phyloP scores from a whole-genome alignment of 1,139 yeast genomes.

The Hemisphaericaspora xylofermentans region DNA sequence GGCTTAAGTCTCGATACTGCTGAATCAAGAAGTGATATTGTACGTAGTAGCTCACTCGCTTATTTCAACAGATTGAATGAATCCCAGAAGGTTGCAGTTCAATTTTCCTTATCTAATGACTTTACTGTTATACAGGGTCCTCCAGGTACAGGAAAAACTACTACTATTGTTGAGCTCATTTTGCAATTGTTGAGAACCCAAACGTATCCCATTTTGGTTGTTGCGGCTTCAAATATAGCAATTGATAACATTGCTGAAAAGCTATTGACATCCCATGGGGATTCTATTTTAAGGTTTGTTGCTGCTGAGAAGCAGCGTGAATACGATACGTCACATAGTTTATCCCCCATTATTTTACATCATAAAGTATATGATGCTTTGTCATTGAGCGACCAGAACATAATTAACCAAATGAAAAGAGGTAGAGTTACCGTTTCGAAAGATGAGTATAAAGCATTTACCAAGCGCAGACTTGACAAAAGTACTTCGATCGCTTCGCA shows the following conservation, averaged over 20 bases:
- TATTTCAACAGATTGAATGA: conserved; percentile 53
- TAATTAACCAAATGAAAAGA: conserved; percentile 39
- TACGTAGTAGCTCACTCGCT: conserved; percentile 53
- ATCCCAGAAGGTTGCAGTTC: conserved; percentile 67
- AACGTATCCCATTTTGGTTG: conserved; percentile 66
- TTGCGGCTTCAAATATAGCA: conserved; percentile 75
- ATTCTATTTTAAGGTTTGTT: conserved; percentile 57
- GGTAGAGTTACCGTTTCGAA: conserved; percentile 28
- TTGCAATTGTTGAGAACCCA: conserved; percentile 56
- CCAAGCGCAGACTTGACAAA: conserved; percentile 40
- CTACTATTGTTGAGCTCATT: conserved; percentile 65
- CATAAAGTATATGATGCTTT: conserved; percentile 54
- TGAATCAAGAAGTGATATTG: conserved; percentile 57
- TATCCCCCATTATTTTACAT: conserved; percentile 62
- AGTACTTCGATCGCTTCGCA: conserved; percentile 43
- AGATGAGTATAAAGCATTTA: conserved; percentile 46
- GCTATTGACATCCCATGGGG: conserved; percentile 46
- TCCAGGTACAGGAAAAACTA: conserved; percentile 70
- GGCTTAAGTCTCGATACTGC: no score
- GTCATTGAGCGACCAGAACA: conserved; percentile 43
- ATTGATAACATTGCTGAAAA: conserved; percentile 77
- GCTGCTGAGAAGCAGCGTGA: conserved; percentile 62
- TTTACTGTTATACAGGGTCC: conserved; percentile 69
- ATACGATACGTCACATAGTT: conserved; percentile 53
- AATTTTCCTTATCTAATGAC: conserved; percentile 64